These are phyloP conservation scores for Schizosaccharomyces octosporus DNA, from an alignment of 805 yeast species.

Conservation along the genomic window DNA sequence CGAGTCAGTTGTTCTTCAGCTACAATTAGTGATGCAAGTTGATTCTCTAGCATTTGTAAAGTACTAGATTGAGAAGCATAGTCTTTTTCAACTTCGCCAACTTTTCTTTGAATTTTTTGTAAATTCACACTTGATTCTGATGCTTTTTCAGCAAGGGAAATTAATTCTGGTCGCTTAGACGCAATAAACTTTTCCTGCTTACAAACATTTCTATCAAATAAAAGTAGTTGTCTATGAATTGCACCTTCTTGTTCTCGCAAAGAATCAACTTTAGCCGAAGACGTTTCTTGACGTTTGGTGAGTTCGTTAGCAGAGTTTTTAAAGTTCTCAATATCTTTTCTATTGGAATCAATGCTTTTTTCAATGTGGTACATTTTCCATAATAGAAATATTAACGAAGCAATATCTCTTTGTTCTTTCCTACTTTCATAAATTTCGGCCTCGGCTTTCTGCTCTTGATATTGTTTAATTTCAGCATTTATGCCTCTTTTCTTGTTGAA, in stretches of 20 bases:
- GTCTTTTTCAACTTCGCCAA: slow-evolving; percentile 28
- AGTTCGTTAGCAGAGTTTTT: slow-evolving; percentile 4
- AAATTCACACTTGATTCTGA: slow-evolving; percentile 25
- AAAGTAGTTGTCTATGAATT: slow-evolving; percentile 6
- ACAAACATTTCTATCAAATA: slow-evolving; percentile 16
- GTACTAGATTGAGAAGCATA: slow-evolving; percentile 24
- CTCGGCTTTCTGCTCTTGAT: slow-evolving; percentile 49
- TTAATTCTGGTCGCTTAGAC: slow-evolving; percentile 21
- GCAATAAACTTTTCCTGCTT: slow-evolving; percentile 19
- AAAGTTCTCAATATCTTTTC: slow-evolving; percentile 8
- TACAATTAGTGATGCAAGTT: slow-evolving; percentile 22
- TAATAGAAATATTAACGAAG: slow-evolving; percentile 26
- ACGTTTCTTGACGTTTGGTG: slow-evolving; percentile 2
- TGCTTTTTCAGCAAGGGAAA: slow-evolving; percentile 39
- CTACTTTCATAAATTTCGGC: slow-evolving; percentile 40
- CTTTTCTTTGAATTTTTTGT: slow-evolving; percentile 20
- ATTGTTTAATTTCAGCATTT: slow-evolving; percentile 51
- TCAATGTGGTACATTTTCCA: slow-evolving; percentile 39
- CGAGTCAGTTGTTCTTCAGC: slow-evolving; percentile 19
- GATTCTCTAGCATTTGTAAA: slow-evolving; percentile 21
- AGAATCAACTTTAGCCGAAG: slow-evolving; percentile 5
- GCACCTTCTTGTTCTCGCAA: slow-evolving; percentile 8
- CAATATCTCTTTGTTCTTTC: slow-evolving; percentile 7
- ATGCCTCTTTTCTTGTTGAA: slow-evolving; percentile 45
- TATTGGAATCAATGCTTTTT: slow-evolving; percentile 16